Base-by-base conservation (phyloP, 139 green algal species). In the Haematococcus lacustris region DNA sequence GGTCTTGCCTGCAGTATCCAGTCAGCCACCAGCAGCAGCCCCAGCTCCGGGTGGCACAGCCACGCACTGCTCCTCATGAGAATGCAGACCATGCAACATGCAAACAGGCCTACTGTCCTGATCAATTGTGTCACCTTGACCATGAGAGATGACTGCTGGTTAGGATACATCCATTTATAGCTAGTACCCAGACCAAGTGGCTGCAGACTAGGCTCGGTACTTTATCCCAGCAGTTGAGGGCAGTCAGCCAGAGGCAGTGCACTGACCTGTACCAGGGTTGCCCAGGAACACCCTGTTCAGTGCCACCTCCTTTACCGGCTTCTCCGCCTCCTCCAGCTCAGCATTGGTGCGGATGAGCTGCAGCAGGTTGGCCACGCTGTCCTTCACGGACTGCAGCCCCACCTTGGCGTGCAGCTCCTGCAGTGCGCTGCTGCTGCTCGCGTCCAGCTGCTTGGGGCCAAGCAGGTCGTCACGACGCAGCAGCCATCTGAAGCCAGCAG, bases 1-100 rank as follows among this genome's bases (percentile, higher is more conserved):
- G 34, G 82, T 87, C 73, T 87, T 87, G 70, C 82, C 82, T 86
- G 80, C 38, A 47, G n/a, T n/a, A n/a, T n/a, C n/a, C n/a, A n/a
- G n/a, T n/a, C n/a, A n/a, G n/a, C n/a, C n/a, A n/a, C 5, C 3
- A 9, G n/a, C n/a, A n/a, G n/a, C n/a, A n/a, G n/a, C n/a, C n/a
- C n/a, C n/a, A n/a, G n/a, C 17, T 59, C 50, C 50, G 23, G 50
- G 50, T 59, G 50, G 50, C 50, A 59, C 50, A n/a, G 50, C 17
- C n/a, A n/a, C n/a, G n/a, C n/a, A n/a, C n/a, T n/a, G n/a, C 23
- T 9, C 23, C 6, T 35, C 17, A 51, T 35, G 63, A 41, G 63
- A 25, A 69, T 23, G 57, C 57, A 32, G 17, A 17, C 21, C 57
- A 65, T 17, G 28, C 57, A 33, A 26, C 57, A 65, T 6, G 57